Base-by-base conservation (phyloP, 2,329 filamentous ascomycete genomes). In the Chalaropsis thielavioides region DNA sequence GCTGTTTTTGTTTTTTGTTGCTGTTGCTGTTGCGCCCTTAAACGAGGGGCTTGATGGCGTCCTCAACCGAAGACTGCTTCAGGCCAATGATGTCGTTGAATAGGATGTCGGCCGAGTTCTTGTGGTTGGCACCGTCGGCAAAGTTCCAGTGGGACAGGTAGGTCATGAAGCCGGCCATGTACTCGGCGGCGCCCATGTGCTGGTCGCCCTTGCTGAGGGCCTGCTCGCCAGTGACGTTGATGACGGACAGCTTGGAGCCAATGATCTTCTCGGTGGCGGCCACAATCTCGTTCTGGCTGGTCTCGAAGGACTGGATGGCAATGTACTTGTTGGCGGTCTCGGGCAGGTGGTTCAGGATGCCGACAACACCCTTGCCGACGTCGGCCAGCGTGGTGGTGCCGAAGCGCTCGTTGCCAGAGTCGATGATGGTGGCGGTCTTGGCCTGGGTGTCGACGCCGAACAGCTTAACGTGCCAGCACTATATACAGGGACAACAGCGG, bases 261-360 rank as follows among this genome's bases (percentile, higher is more conserved):
- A 78, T 79, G 1, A 74, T 72, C 64, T 79, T 74, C 72, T 85
- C 80, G 1, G 81, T 75, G 0, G 76, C 71, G 0, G 71, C 75
- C 0, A 81, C 67, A 0, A 81, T 66, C 66, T 74, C 71, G 63
- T 76, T 77, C 71, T 83, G 81, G 0, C 78, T 76, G 17, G 76
- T 72, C 3, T 74, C 71, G 10, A 76, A 71, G 31, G 78, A 76
- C 6, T 79, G 71, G n/a, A 82, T 72, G 66, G 75, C 76, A 1
- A 85, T 74, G 2, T 71, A 65, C 3, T 76, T 74, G 70, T 86
- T 84, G 71, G 77, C 77, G 0, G 82, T 84, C 70, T 81, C 77
- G 1, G 79, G 76, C 0, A 75, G 77, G 62, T 83, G 74, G 7
- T 70, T 69, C 66, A 84, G 71, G 1, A 83, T 73, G 0, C 77